Conservation (phyloP, 2,329 filamentous ascomycete species). For the Verticillium isaacii region DNA sequence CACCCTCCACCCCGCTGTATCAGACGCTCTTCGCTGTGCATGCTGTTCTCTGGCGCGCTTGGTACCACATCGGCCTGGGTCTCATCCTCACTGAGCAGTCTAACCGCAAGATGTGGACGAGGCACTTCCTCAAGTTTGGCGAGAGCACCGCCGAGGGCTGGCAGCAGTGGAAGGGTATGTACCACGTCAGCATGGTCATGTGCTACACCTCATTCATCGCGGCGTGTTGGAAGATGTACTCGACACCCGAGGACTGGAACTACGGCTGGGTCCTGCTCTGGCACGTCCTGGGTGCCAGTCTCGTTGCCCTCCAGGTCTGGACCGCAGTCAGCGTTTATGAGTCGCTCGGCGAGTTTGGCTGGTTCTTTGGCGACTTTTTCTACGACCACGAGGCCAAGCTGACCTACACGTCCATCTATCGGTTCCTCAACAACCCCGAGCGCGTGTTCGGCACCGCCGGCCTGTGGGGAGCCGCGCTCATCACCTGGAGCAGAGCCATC, state of each 20-base stretch:
- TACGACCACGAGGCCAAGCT: conserved; percentile 84
- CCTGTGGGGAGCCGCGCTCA: conserved; percentile 91
- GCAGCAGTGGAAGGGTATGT: conserved; percentile 96
- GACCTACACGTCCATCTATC: conserved; percentile 95
- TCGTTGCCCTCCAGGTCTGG: conserved; percentile 88
- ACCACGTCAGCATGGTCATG: conserved; percentile 87
- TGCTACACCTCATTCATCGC: conserved; percentile 85
- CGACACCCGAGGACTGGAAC: conserved; percentile 77
- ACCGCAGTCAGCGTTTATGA: conserved; percentile 91
- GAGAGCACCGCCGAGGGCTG: conserved; percentile 88
- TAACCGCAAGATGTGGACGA: conserved; percentile 87
- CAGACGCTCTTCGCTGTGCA: conserved; percentile 77
- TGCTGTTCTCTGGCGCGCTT: conserved; percentile 78
- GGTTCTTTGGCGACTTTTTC: conserved; percentile 99
- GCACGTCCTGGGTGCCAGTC: conserved; percentile 75
- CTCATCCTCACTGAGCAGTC: conserved; percentile 82
- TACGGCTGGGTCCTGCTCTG: conserved; percentile 82
- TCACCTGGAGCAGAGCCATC: conserved; percentile 83
- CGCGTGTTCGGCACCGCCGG: conserved; percentile 88
- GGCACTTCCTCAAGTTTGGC: conserved; percentile 95
- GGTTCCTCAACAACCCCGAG: conserved; percentile 96
- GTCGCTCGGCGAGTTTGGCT: conserved; percentile 93
- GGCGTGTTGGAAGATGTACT: conserved; percentile 95
- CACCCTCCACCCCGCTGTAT: conserved; percentile 70
- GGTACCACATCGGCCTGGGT: conserved; percentile 87